Conservation (phyloP, 2,329 filamentous ascomycete species). For the Tolypocladium nubicola region DNA sequence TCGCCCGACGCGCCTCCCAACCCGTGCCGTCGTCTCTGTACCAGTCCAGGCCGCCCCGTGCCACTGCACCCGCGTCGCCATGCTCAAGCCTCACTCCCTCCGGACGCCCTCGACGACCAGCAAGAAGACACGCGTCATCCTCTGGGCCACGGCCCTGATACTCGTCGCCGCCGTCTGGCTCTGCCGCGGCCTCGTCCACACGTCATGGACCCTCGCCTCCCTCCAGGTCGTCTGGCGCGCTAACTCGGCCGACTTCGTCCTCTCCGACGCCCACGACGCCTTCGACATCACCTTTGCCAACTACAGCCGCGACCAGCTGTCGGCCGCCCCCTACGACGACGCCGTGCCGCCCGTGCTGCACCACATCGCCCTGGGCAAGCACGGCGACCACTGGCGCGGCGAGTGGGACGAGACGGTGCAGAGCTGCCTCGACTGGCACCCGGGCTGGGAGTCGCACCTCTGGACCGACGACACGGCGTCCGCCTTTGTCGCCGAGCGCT, state of each 20-base stretch:
- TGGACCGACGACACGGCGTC: slow-evolving; percentile 11
- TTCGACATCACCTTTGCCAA: slow-evolving; percentile 22
- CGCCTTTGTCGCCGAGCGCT: slow-evolving; percentile 8
- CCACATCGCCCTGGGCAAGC: slow-evolving; percentile 20
- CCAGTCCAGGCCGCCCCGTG: neutral
- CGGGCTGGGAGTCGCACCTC: slow-evolving; percentile 18
- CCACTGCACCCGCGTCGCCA: neutral
- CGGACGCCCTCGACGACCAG: neutral
- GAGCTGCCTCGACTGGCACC: slow-evolving; percentile 21
- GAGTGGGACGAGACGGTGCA: slow-evolving; percentile 19
- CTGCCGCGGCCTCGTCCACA: slow-evolving; percentile 8
- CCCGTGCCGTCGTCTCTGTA: neutral
- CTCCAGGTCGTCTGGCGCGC: slow-evolving; percentile 13
- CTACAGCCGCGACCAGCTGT: slow-evolving; percentile 17
- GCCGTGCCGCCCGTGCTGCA: slow-evolving; percentile 22
- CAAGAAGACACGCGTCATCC: neutral
- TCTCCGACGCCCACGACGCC: slow-evolving; percentile 13
- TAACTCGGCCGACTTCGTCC: slow-evolving; percentile 12
- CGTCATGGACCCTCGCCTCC: slow-evolving; percentile 16
- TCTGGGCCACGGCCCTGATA: slow-evolving; percentile 1
- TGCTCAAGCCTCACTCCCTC: neutral
- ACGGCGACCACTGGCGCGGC: slow-evolving; percentile 6
- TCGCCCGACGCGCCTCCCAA: neutral
- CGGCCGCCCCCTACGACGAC: slow-evolving; percentile 16
- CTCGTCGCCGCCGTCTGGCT: slow-evolving; percentile 3